Evolutionary conservation across 768 basidiomycete species (phyloP).

Genomic region (Phanerodontia chrysosporium): DNA sequence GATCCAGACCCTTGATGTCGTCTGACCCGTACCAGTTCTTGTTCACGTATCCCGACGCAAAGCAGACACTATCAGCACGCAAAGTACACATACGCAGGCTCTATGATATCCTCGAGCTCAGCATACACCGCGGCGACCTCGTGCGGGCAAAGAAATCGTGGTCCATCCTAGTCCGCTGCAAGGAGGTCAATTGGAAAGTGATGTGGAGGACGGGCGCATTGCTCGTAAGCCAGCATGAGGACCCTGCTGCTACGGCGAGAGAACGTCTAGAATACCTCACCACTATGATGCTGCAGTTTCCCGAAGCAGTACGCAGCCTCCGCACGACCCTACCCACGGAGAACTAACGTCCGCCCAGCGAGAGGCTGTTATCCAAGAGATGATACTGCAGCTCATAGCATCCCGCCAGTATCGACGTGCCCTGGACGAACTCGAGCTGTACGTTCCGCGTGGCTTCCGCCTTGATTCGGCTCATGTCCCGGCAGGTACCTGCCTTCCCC

Average conservation of each 20-base stretch:
- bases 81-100: constrained; percentile 72
- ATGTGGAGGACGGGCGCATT: constrained; percentile 69
- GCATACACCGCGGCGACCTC: constrained; percentile 62
- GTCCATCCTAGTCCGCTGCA: constrained; percentile 71
- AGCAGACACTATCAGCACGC: constrained; percentile 48
- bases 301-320: constrained; percentile 51
- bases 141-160: constrained; percentile 64
- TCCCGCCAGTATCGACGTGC: constrained; percentile 60
- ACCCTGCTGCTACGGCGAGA: constrained; percentile 26
- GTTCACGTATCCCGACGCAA: constrained; percentile 55
- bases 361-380: constrained; percentile 70
- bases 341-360: constrained; percentile 39
- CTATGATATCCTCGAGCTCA: constrained; percentile 69
- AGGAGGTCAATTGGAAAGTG: constrained; percentile 69
- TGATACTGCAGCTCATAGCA: constrained; percentile 63
- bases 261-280: constrained; percentile 57
- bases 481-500: constrained; percentile 80
- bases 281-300: constrained; percentile 65
- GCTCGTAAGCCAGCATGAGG: constrained; percentile 27
- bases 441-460: constrained; percentile 21
- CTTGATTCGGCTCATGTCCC: constrained; percentile 5
- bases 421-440: constrained; percentile 85
- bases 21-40: constrained; percentile 39
- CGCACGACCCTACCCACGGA: not conserved
- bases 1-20: not conserved